These are phyloP conservation scores for Naganishia vaughanmartiniae DNA, from an alignment of 768 basidiomycete genomes.

Conservation along the genomic window DNA sequence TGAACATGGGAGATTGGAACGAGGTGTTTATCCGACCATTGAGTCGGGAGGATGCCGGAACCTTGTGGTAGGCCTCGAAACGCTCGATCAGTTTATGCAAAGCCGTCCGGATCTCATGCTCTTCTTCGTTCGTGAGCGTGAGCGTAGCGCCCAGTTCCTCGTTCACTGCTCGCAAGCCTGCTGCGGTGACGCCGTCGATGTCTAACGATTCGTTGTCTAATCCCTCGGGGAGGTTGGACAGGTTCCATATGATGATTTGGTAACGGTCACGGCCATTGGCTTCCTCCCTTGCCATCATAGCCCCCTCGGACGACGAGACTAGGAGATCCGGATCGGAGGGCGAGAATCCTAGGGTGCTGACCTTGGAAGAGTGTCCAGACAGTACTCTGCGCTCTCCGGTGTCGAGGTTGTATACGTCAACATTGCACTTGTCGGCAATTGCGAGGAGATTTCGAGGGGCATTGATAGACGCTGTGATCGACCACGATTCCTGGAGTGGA, in stretches of 20 bases:
- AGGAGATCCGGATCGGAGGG: background rate
- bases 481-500: background rate
- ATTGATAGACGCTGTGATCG: background rate
- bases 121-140: background rate
- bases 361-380: background rate
- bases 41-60: conserved; percentile 3
- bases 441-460: background rate
- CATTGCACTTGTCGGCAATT: background rate
- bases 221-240: background rate
- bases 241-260: background rate
- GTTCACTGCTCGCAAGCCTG: background rate
- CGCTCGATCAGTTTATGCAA: conserved; percentile 4
- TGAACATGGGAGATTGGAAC: conserved; percentile 5
- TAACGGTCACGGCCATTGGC: background rate
- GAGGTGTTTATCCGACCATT: background rate
- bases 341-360: background rate
- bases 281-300: background rate
- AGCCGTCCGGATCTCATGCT: background rate
- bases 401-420: conserved; percentile 20
- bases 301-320: background rate
- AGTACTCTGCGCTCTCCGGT: background rate
- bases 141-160: background rate
- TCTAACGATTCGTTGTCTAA: background rate
- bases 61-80: background rate
- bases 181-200: background rate